These are phyloP conservation scores for Fereydounia khargensis DNA, from an alignment of 1,284 basidiomycete genomes.

Conservation along the genomic window DNA sequence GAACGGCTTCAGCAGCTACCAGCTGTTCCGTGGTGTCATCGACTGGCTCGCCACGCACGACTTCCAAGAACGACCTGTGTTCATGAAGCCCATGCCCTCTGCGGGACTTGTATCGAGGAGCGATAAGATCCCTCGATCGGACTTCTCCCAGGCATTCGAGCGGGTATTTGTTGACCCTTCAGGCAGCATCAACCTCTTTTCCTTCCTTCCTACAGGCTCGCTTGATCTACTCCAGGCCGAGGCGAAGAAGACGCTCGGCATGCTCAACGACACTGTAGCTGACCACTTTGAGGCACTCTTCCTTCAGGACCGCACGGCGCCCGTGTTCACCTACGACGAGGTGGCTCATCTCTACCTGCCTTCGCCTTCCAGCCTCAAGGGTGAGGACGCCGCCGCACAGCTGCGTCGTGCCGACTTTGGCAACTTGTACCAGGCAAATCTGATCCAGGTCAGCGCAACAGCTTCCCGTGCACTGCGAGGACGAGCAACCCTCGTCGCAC, in stretches of 20 bases:
- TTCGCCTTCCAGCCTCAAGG: background rate
- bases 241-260: slow-evolving; percentile 43
- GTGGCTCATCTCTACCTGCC: slow-evolving; percentile 41
- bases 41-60: slow-evolving; percentile 73
- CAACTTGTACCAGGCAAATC: slow-evolving; percentile 23
- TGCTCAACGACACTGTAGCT: slow-evolving; percentile 54
- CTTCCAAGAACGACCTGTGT: slow-evolving; percentile 67
- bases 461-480: slow-evolving; percentile 31
- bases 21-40: slow-evolving; percentile 76
- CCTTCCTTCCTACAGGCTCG: slow-evolving; percentile 60
- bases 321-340: slow-evolving; percentile 57
- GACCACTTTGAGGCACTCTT: slow-evolving; percentile 77
- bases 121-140: slow-evolving; percentile 53
- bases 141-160: slow-evolving; percentile 54
- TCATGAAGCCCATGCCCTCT: slow-evolving; percentile 62
- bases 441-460: slow-evolving; percentile 32
- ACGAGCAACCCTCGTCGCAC: slow-evolving; percentile 28
- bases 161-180: slow-evolving; percentile 75
- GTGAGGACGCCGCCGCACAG: background rate
- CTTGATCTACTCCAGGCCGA: slow-evolving; percentile 66
- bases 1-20: slow-evolving; percentile 77
- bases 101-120: slow-evolving; percentile 26
- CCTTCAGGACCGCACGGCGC: slow-evolving; percentile 59
- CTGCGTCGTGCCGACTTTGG: slow-evolving; percentile 34
- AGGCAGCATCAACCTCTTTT: slow-evolving; percentile 74